Conservation (phyloP, 108 stramenopile species). For the Fistulifera pelliculosa region DNA sequence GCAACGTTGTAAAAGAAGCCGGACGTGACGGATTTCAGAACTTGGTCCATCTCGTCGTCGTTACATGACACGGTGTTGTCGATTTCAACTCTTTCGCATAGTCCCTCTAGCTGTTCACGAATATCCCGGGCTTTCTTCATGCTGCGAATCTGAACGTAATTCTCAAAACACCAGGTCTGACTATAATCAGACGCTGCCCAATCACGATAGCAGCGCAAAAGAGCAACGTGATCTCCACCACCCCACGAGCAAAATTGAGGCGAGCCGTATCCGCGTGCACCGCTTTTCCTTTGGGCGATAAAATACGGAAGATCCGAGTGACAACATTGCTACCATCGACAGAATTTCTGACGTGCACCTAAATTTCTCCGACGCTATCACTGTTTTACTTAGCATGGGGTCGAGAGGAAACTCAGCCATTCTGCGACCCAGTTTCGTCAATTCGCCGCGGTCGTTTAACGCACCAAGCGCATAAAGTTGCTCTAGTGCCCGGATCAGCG, state of each 20-base stretch:
- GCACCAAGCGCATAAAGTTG: constrained; percentile 99
- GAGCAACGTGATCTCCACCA: constrained; percentile 91
- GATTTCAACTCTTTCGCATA: constrained; percentile 98
- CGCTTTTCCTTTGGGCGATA: constrained; percentile 96
- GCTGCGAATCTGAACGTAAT: constrained; percentile 92
- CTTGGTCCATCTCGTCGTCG: constrained; percentile 65
- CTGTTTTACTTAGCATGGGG: constrained; percentile 94
- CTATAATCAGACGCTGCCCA: constrained; percentile 93
- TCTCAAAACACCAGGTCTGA: constrained; percentile 98
- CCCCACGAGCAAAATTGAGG: constrained; percentile 96
- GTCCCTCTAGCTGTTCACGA: constrained; percentile 94
- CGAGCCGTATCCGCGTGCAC: constrained; percentile 97
- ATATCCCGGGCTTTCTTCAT: constrained; percentile 94
- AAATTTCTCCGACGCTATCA: constrained; percentile 94
- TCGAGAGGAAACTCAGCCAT: constrained; percentile 99
- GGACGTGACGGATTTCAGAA: constrained; percentile 88
- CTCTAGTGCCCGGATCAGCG: constrained; percentile 91
- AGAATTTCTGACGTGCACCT: constrained; percentile 87
- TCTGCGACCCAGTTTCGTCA: constrained; percentile 95
- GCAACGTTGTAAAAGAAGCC: constrained; percentile 99
- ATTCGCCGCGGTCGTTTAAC: constrained; percentile 94
- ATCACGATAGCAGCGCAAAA: constrained; percentile 86
- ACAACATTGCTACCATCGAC: constrained; percentile 94
- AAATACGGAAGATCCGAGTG: constrained; percentile 89
- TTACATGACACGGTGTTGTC: constrained; percentile 60